These are phyloP conservation scores for Colletotrichum shisoi DNA, from an alignment of 2,329 filamentous ascomycete species.

Conservation along the genomic window DNA sequence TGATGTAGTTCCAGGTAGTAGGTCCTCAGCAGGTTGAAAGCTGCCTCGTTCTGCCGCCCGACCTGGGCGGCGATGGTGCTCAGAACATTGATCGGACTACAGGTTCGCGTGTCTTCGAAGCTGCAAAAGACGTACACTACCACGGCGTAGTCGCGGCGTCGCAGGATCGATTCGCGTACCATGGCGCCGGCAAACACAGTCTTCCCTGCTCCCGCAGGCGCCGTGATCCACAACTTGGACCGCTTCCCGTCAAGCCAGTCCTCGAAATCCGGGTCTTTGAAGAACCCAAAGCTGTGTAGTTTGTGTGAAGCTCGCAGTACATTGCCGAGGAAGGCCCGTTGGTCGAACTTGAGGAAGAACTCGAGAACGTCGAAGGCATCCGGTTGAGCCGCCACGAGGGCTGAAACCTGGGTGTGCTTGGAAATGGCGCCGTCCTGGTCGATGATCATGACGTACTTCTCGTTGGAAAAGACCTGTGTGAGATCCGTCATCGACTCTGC, in stretches of 20 bases:
- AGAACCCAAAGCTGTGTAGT: not conserved
- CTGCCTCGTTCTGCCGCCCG: not conserved
- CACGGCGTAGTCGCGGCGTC: not conserved
- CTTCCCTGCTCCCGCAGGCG: constrained; percentile 3
- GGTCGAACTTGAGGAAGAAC: not conserved
- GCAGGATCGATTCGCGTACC: not conserved
- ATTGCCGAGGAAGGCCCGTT: not conserved
- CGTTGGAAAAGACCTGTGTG: not conserved
- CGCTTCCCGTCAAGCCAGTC: not conserved
- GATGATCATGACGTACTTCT: not conserved
- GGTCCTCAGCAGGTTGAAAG: not conserved
- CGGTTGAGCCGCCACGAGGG: not conserved
- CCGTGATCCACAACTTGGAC: constrained; percentile 6
- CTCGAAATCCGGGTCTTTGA: not conserved
- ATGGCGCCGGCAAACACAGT: not conserved
- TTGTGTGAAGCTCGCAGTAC: not conserved
- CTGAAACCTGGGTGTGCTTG: not conserved
- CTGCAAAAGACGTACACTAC: not conserved
- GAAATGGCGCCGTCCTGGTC: not conserved
- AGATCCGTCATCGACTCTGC: not conserved
- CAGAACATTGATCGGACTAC: not conserved
- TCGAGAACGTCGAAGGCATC: not conserved
- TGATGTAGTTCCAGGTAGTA: not conserved
- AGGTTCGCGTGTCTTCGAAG: not conserved
- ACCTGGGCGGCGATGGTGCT: constrained; percentile 6